Base-by-base conservation (phyloP, 2,329 filamentous ascomycete species). In the Colletotrichum navitas region DNA sequence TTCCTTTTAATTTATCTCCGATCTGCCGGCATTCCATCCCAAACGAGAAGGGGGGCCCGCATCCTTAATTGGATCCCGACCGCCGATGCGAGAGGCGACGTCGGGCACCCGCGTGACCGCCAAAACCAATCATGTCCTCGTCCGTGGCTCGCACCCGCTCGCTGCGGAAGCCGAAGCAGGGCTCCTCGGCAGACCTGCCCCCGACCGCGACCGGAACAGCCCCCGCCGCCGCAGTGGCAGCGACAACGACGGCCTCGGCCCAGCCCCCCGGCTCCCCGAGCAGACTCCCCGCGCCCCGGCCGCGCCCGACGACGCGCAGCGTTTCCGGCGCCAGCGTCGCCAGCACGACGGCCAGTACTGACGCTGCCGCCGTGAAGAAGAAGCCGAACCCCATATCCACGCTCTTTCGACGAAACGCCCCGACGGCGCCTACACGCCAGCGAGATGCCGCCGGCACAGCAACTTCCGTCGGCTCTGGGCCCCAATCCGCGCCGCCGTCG, bases 121-220 rank as follows among this genome's bases (percentile, higher is more conserved):
- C 51, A 18, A 32, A 21, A 7, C 32, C 52, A n/a, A 76, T 55
- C 67, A 86, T 85, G 84, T 83, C 84, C 58, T 83, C 84, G 10
- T 77, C 78, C 32, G 75, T 85, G 73, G 79, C 82, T 64, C 83
- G 86, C 63, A 81, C 85, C 39, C 83, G 85, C 24, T 87, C 87
- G 3, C 74, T 88, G 67, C 85, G 86, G 45, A 85, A 85, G 70
- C 85, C 82, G 24, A 75, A 78, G 2, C 65, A 80, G 12, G 51
- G 78, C 24, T 70, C 75, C 21, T 71, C 76, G 6, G 71, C 73
- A 43, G 72, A 71, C 39, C 71, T 74, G 55, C 58, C 66, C 32
- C 56, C 64, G n/a, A 24, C 18, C 49, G 49, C 64, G 16, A 18
- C 18, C 49, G 49, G 43, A 10, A 41, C 58, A 10, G n/a, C 56